These are phyloP conservation scores for Ruellia speciosa DNA, from an alignment of 305 asterid genomes.

Conservation along the genomic window DNA sequence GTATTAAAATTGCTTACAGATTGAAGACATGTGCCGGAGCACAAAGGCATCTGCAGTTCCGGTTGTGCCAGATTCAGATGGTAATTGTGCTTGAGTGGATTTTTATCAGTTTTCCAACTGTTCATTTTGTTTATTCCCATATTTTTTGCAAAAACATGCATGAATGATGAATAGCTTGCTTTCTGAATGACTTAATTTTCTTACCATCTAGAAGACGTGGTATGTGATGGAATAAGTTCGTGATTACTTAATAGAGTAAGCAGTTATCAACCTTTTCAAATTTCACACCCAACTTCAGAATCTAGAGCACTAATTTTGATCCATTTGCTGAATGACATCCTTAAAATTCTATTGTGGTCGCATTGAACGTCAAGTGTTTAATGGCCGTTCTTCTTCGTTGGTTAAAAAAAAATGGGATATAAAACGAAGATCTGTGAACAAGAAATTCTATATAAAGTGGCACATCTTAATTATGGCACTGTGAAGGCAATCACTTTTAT, in stretches of 20 bases:
- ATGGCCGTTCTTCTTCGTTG: too few relatives aligned
- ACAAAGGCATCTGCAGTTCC: conserved; percentile 87
- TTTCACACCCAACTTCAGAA: conserved; percentile 7
- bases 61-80: conserved; percentile 93
- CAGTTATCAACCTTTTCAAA: too few relatives aligned
- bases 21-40: conserved; percentile 79
- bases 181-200: conserved; percentile 7
- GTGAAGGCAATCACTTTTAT: too few relatives aligned
- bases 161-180: neutral
- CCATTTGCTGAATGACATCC: conserved; percentile 12
- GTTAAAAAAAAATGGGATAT: too few relatives aligned
- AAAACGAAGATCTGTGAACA: too few relatives aligned
- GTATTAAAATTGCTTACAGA: conserved; percentile 39
- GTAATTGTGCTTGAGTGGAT: conserved; percentile 25
- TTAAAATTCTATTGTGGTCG: neutral
- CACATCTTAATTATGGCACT: too few relatives aligned
- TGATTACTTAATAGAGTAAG: neutral
- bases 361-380: neutral
- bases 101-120: neutral
- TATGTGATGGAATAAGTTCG: neutral
- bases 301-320: conserved; percentile 14
- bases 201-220: neutral
- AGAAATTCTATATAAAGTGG: too few relatives aligned
- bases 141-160: neutral
- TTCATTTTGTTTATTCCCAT: neutral